Conservation (phyloP, 108 stramenopile genomes). For the Aurantiochytrium sp. region DNA sequence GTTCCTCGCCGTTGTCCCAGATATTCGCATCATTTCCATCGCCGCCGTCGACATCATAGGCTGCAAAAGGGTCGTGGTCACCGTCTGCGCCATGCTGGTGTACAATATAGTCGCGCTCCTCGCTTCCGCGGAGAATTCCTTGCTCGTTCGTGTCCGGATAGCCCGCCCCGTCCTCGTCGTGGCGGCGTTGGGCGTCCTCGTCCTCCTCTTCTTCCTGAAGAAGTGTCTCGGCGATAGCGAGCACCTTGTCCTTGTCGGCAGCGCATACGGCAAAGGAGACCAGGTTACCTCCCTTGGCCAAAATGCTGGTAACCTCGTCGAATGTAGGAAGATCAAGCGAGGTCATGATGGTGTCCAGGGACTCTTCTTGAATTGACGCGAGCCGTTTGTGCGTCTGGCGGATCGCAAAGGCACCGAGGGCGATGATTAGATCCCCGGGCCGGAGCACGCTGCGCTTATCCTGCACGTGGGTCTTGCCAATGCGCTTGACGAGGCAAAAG, state of each 20-base stretch:
- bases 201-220: neutral
- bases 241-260: neutral
- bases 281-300: neutral
- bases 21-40: neutral
- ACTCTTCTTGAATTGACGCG: neutral
- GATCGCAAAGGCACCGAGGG: neutral
- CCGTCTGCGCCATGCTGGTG: too few species aligned
- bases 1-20: neutral
- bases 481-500: neutral
- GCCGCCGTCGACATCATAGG: neutral
- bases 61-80: neutral
- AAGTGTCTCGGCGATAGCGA: neutral
- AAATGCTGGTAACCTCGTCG: neutral
- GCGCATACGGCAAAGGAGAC: neutral
- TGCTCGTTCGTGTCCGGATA: too few species aligned
- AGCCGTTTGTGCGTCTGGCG: neutral
- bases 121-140: too few species aligned
- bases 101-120: too few species aligned
- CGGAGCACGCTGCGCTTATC: neutral
- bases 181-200: neutral
- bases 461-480: neutral
- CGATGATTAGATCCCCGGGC: neutral
- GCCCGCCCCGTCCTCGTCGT: too few species aligned
- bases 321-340: neutral
- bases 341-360: neutral